A percentile compares a stretch with the other conserved stretches of the same genome.
Conservation (phyloP, 768 basidiomycete genomes). For the Hebeloma cylindrosporum region DNA sequence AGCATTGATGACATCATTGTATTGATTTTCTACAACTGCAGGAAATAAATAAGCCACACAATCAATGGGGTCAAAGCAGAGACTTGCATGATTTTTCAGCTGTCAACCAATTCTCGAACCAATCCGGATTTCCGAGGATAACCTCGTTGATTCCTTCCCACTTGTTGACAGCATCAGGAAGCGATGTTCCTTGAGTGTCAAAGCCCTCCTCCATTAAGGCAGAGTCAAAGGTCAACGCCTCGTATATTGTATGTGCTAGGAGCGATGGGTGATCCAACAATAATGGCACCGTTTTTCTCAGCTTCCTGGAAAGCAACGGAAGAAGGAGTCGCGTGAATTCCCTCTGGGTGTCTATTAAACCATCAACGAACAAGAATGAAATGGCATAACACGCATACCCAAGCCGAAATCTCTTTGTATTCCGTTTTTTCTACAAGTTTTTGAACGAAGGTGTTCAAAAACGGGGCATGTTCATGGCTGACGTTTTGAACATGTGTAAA, state of each 20-base stretch:
- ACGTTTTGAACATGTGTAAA: slow-evolving; percentile 90
- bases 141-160: slow-evolving; percentile 84
- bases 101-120: slow-evolving; percentile 89
- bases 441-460: slow-evolving; percentile 79
- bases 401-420: slow-evolving; percentile 65
- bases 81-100: slow-evolving; percentile 89
- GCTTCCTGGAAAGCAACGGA: slow-evolving; percentile 73
- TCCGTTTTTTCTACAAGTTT: slow-evolving; percentile 63
- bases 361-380: slow-evolving; percentile 3
- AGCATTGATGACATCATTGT: slow-evolving; percentile 77
- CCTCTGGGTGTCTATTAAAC: slow-evolving; percentile 44
- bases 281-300: slow-evolving; percentile 69
- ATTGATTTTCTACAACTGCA: slow-evolving; percentile 85
- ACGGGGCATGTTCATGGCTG: slow-evolving; percentile 78
- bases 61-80: background rate
- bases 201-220: slow-evolving; percentile 76
- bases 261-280: slow-evolving; percentile 78
- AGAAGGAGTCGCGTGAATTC: slow-evolving; percentile 82
- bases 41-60: background rate
- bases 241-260: slow-evolving; percentile 94
- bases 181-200: slow-evolving; percentile 52
- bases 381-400: slow-evolving; percentile 47
- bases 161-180: slow-evolving; percentile 26
- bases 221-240: slow-evolving; percentile 86
- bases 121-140: slow-evolving; percentile 79